phyloP scores from a whole-genome alignment of 2,329 filamentous ascomycete genomes.

The Paraphoma sp. region DNA sequence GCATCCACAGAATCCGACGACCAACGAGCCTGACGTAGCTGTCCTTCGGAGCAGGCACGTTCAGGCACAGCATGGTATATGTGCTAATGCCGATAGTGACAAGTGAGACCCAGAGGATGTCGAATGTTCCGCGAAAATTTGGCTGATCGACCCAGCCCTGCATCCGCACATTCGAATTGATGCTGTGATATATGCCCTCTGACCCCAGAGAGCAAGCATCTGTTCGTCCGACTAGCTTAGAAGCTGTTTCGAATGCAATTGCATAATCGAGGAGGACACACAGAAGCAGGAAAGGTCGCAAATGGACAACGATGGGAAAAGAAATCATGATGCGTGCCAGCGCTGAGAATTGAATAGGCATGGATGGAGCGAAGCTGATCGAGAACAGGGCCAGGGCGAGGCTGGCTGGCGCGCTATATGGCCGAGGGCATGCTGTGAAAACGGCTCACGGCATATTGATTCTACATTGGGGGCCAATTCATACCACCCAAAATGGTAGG shows the following conservation, averaged over 20 bases:
- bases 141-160: constrained; percentile 17
- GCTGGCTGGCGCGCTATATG: background rate
- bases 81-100: constrained; percentile 21
- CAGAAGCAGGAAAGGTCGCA: background rate
- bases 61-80: constrained; percentile 18
- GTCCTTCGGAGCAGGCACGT: constrained; percentile 11
- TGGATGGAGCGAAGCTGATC: too few species aligned
- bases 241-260: background rate
- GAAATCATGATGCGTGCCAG: background rate
- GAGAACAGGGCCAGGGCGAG: background rate
- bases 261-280: background rate
- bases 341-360: background rate
- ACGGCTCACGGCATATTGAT: too few species aligned
- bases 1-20: constrained; percentile 8
- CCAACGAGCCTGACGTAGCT: constrained; percentile 6
- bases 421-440: background rate
- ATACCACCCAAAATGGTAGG: background rate
- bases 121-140: constrained; percentile 18
- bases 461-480: too few species aligned
- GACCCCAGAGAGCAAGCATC: constrained; percentile 8
- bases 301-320: background rate
- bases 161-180: constrained; percentile 1
- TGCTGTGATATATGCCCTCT: background rate
- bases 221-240: background rate
- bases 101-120: constrained; percentile 23